These are phyloP conservation scores for Epithele typhae DNA, from an alignment of 768 basidiomycete species.

Conservation along the genomic window DNA sequence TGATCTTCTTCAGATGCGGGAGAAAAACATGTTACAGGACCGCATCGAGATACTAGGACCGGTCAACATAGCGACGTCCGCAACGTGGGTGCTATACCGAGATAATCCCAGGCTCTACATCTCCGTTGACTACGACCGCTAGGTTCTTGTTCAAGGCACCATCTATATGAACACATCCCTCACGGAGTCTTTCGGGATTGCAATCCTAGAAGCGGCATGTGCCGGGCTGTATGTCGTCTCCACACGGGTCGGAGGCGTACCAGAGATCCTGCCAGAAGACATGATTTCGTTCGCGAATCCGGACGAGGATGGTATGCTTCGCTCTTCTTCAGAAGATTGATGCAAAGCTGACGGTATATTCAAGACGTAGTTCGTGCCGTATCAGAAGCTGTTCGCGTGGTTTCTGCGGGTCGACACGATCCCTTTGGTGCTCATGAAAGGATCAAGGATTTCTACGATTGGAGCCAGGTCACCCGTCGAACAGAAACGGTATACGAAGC, in stretches of 20 bases:
- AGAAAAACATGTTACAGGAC: slow-evolving; percentile 79
- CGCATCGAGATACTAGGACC: slow-evolving; percentile 87
- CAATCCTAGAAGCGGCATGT: slow-evolving; percentile 95
- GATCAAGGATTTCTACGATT: slow-evolving; percentile 81
- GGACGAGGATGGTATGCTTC: slow-evolving; percentile 76
- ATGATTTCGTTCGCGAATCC: slow-evolving; percentile 96
- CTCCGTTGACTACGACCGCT: not conserved
- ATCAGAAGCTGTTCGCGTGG: slow-evolving; percentile 70
- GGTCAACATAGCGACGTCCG: slow-evolving; percentile 34
- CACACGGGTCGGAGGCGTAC: too few relatives aligned
- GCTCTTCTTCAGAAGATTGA: too few relatives aligned
- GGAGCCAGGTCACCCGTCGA: slow-evolving; percentile 72
- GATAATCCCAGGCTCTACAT: not conserved
- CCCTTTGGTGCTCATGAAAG: slow-evolving; percentile 72
- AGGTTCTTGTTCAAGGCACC: slow-evolving; percentile 79
- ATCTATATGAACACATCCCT: slow-evolving; percentile 95
- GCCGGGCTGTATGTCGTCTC: slow-evolving; percentile 92
- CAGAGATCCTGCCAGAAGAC: slow-evolving; percentile 89
- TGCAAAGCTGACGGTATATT: too few relatives aligned
- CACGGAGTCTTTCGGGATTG: slow-evolving; percentile 95
- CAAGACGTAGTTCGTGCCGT: slow-evolving; percentile 84
- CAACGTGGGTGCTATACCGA: too few relatives aligned
- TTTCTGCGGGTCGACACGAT: slow-evolving; percentile 66
- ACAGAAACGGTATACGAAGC: slow-evolving; percentile 81
- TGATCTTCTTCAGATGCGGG: slow-evolving; percentile 92